Conservation (phyloP, 345 rosid species). For the Brassica carinata region DNA sequence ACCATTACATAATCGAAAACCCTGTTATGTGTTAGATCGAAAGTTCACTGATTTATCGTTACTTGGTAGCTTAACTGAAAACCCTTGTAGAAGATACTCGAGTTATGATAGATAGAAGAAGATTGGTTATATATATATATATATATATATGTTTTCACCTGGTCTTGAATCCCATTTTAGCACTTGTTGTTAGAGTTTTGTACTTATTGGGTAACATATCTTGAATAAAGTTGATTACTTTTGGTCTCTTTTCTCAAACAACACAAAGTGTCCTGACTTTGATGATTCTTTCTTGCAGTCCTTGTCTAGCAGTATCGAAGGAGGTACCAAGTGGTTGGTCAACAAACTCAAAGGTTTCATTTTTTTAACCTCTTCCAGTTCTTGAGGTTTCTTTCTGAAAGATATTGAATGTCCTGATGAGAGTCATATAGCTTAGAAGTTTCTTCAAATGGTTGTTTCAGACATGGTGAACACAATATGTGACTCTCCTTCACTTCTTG, state of each 20-base stretch:
- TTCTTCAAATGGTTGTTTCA: background rate
- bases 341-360: slow-evolving; percentile 84
- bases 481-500: background rate
- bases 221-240: background rate
- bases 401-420: too few species aligned
- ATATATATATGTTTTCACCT: background rate
- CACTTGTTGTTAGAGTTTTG: background rate
- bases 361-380: background rate
- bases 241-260: background rate
- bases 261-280: background rate
- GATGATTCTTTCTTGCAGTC: slow-evolving; percentile 52
- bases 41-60: background rate
- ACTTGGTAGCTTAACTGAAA: slow-evolving; percentile 18
- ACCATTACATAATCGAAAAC: background rate
- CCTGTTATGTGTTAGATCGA: background rate
- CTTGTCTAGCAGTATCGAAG: slow-evolving; percentile 76
- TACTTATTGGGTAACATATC: background rate
- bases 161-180: background rate
- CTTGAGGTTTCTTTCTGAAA: background rate
- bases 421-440: too few species aligned
- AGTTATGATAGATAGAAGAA: slow-evolving; percentile 9
- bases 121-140: background rate
- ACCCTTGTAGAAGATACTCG: slow-evolving; percentile 1
- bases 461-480: background rate
- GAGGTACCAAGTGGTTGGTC: slow-evolving; percentile 92